Base-by-base conservation (phyloP, 257 asterid species). In the Solanum stenotomum region DNA sequence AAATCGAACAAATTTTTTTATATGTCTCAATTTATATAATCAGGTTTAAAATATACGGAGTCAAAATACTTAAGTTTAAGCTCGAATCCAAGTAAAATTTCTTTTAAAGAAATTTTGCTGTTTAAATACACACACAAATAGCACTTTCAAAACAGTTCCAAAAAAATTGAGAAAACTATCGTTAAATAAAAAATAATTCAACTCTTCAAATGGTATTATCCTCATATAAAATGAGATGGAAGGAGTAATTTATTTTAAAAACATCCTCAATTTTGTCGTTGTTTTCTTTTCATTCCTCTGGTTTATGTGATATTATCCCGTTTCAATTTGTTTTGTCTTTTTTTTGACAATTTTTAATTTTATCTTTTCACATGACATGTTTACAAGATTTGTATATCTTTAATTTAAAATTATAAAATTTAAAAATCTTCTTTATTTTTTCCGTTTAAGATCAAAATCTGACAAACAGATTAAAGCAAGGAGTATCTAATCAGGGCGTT, bases 401-500 rank as follows among this genome's bases (percentile, higher is more conserved):
- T 63, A 23, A 10, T 63, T 23, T 10, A 63, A 63, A 0, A 63
- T 0, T 0, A 63, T 10, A 23, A 63, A 10, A 63, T 22, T 63
- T 5, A 23, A 59, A 59, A 8, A 0, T 0, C 1, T 3, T 63
- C 1, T 16, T 61, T 63, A 23, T 23, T 63, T 2, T 63, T 63
- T 63, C 0, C 14, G 1, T n/a, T n/a, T 63, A 10, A 4, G 0
- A 63, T n/a, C 15, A 61, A 61, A 4, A 22, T 7, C 0, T 7
- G 4, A 63, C 1, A n/a, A 4, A 63, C 13, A n/a, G 5, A 61
- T 61, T 61, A 10, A 59, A 59, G 23, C 1, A 0, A 0, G 0
- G 5, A 63, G 31, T 27, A 42, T 40, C 38, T 78, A 40, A 25
- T 40, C 59, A 38, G n/a, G 14, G n/a, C 35, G 38, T 42, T 78